Evolutionary conservation across 306 rosid species (phyloP).

Genomic region (Trifolium dubium): DNA sequence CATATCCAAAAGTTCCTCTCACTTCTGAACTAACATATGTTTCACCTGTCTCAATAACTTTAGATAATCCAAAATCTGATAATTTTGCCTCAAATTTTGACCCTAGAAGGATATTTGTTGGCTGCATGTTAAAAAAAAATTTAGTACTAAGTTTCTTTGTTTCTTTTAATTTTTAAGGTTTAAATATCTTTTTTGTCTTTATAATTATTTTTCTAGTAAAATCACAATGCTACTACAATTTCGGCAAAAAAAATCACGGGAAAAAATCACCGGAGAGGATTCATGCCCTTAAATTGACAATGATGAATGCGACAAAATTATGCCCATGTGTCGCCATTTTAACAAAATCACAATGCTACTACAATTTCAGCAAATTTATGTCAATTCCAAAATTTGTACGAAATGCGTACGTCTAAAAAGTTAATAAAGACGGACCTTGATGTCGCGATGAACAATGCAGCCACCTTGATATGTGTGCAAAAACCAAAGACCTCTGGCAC

Average conservation of each 20-base stretch:
- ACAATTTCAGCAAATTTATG: not conserved
- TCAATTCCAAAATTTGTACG: no score
- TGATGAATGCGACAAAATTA: no score
- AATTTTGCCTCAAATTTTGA: slow-evolving; percentile 63
- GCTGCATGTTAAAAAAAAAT: slow-evolving; percentile 42
- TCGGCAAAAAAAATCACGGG: no score
- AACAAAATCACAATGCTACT: not conserved
- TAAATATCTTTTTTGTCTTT: not conserved
- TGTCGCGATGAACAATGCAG: slow-evolving; percentile 74
- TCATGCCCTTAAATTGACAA: no score
- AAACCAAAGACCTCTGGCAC: slow-evolving; percentile 70
- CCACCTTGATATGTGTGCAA: slow-evolving; percentile 66
- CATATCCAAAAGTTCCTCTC: slow-evolving; percentile 72
- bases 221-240: no score
- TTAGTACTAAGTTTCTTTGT: not conserved
- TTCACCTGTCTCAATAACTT: slow-evolving; percentile 57
- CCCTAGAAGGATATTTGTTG: slow-evolving; percentile 74
- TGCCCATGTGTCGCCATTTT: no score
- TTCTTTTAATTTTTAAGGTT: not conserved
- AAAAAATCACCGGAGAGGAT: no score
- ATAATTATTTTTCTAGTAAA: no score
- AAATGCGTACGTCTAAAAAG: no score
- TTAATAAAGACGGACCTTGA: slow-evolving; percentile 54
- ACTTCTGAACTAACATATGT: slow-evolving; percentile 65
- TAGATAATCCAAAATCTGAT: slow-evolving; percentile 71